These are phyloP conservation scores for Lachnellula hyalina DNA, from an alignment of 2,329 filamentous ascomycete species.

Conservation along the genomic window DNA sequence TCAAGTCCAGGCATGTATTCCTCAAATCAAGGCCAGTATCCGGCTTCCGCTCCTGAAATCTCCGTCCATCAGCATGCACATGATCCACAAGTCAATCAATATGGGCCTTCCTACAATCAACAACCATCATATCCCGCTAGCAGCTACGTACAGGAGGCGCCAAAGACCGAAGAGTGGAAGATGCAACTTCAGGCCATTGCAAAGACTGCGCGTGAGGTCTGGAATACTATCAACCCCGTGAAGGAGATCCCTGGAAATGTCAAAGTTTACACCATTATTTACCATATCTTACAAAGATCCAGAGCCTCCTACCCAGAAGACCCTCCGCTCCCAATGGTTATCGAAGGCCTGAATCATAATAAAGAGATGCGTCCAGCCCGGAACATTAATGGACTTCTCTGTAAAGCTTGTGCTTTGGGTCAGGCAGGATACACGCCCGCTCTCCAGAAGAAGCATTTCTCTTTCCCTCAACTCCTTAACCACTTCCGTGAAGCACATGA, in stretches of 20 bases:
- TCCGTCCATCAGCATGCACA: slow-evolving; percentile 17
- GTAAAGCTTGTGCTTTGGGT: slow-evolving; percentile 46
- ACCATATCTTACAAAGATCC: slow-evolving; percentile 56
- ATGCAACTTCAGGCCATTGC: slow-evolving; percentile 48
- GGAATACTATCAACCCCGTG: slow-evolving; percentile 55
- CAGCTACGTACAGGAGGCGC: slow-evolving; percentile 23
- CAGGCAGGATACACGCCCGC: slow-evolving; percentile 20
- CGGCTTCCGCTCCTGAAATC: slow-evolving; percentile 14
- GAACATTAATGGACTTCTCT: slow-evolving; percentile 48
- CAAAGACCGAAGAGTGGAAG: slow-evolving; percentile 40
- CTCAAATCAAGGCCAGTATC: slow-evolving; percentile 19
- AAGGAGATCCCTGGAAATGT: slow-evolving; percentile 57
- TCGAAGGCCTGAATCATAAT: slow-evolving; percentile 51
- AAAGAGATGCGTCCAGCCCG: slow-evolving; percentile 52
- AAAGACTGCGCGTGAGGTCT: slow-evolving; percentile 53
- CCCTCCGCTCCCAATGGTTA: slow-evolving; percentile 53
- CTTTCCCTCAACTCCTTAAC: slow-evolving; percentile 55
- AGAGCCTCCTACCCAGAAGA: slow-evolving; percentile 50
- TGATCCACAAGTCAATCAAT: slow-evolving; percentile 15
- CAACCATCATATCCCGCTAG: slow-evolving; percentile 25
- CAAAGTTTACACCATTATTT: slow-evolving; percentile 57
- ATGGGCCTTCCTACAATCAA: slow-evolving; percentile 20
- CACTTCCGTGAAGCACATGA: slow-evolving; percentile 45
- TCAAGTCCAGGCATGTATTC: slow-evolving; percentile 17
- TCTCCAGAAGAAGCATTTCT: slow-evolving; percentile 40